Percentiles rank a stretch among this genome's conserved stretches.
Conservation (phyloP, 768 basidiomycete species). For the Pleurotus djamor region DNA sequence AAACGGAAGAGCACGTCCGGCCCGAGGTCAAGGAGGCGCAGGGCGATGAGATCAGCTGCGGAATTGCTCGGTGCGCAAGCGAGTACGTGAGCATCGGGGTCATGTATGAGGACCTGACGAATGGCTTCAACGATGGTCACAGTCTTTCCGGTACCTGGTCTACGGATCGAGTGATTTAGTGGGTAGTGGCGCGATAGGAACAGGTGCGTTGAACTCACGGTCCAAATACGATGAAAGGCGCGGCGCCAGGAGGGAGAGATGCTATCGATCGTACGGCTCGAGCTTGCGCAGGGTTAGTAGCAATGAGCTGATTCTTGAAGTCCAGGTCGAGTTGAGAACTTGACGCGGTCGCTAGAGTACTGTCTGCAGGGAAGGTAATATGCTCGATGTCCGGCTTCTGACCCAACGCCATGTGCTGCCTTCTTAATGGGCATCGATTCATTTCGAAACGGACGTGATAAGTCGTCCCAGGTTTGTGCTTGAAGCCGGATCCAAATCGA, state of each 20-base stretch:
- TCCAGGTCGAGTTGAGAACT: slow-evolving; percentile 15
- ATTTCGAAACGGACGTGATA: slow-evolving; percentile 58
- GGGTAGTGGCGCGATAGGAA: background rate
- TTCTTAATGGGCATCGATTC: slow-evolving; percentile 50
- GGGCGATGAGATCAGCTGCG: slow-evolving; percentile 59
- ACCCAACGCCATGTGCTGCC: slow-evolving; percentile 60
- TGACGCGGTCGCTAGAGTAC: slow-evolving; percentile 20
- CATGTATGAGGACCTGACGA: slow-evolving; percentile 38
- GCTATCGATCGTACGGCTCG: slow-evolving; percentile 48
- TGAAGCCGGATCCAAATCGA: slow-evolving; percentile 44
- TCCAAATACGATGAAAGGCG: slow-evolving; percentile 61
- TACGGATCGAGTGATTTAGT: slow-evolving; percentile 14
- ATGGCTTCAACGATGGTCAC: slow-evolving; percentile 63
- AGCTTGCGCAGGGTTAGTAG: slow-evolving; percentile 43
- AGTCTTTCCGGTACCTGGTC: slow-evolving; percentile 69
- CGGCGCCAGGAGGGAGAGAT: slow-evolving; percentile 36
- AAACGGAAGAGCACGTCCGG: slow-evolving; percentile 48
- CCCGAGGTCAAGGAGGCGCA: slow-evolving; percentile 31
- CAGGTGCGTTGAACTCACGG: slow-evolving; percentile 41
- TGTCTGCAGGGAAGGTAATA: slow-evolving; percentile 44
- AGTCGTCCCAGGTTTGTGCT: slow-evolving; percentile 20
- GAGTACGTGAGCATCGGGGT: slow-evolving; percentile 42
- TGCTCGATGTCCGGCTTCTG: slow-evolving; percentile 40
- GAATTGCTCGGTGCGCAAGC: slow-evolving; percentile 68
- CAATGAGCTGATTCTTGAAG: slow-evolving; percentile 40